Conservation (phyloP, 257 asterid species). For the Lycium barbarum region DNA sequence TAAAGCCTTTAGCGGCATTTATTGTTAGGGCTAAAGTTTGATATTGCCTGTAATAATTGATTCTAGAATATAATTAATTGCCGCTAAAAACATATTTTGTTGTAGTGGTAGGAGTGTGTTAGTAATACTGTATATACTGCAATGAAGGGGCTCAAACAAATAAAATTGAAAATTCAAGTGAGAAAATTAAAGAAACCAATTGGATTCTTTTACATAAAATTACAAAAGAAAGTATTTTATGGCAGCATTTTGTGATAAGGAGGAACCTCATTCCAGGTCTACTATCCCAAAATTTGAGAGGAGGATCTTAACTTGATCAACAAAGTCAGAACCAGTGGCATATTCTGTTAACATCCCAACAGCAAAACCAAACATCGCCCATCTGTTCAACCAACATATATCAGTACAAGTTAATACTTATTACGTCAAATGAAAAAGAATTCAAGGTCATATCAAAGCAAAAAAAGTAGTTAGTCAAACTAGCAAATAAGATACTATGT, state of each 20-base stretch:
- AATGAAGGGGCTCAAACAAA: neutral
- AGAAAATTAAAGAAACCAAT: neutral
- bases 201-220: neutral
- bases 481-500: neutral
- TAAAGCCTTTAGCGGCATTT: too few relatives aligned
- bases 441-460: neutral
- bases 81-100: too few relatives aligned
- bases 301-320: constrained; percentile 94
- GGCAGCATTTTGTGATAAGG: neutral
- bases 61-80: too few relatives aligned
- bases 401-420: neutral
- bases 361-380: constrained; percentile 99
- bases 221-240: constrained; percentile 1
- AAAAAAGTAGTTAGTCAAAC: neutral
- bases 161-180: neutral
- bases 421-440: neutral
- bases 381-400: constrained; percentile 58
- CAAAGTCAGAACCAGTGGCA: constrained; percentile 98
- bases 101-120: neutral
- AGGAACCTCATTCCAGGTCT: constrained; percentile 71
- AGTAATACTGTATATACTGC: neutral
- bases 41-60: too few relatives aligned
- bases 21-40: too few relatives aligned
- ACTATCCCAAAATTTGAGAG: constrained; percentile 96
- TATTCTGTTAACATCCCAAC: constrained; percentile 96